Base-by-base conservation (phyloP, 768 basidiomycete genomes). In the Suillus occidentalis region DNA sequence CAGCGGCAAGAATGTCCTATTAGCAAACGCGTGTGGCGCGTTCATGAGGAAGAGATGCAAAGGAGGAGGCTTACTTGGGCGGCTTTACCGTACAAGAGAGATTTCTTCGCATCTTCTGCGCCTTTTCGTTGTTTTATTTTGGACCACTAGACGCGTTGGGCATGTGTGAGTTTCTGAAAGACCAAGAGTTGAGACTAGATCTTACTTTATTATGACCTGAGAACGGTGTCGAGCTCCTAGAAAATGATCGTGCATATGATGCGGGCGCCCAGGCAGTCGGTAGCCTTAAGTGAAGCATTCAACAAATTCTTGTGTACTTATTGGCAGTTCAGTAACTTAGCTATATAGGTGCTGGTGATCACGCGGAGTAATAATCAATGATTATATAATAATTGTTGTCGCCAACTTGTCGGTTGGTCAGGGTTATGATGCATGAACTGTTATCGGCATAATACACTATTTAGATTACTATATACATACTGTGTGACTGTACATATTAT, bases 121-220 rank as follows among this genome's bases (percentile, higher is more conserved):
- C 87, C 89, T 70, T 91, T 91, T 71, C 81, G 84, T 63, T 87
- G 83, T 71, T 89, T 89, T 71, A 90, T 90, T 82, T 90, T 90
- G 0, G 89, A 89, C 89, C 89, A 90, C 89, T 90, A 65, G 39
- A 55, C 14, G 3, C 39, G 64, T 73, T 64, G 65, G 61, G 16
- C 31, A 31, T 31, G 31, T 40, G 3, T 58, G 37, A 58, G 22
- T 6, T 10, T 18, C 28, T 37, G 43, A 56, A 28, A 40, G 40
- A 25, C 28, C 18, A 28, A 36, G 57, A 47, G 18, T 28, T 45
- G 36, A 8, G 43, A 40, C 6, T 2, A 3, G 12, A 49, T 13
- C 66, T 22, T 62, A 82, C 82, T 71, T 82, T 82, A 72, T 71
- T 82, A 61, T 83, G 81, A 40, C 82, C 81, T 1, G 81, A 74